Conservation (phyloP, 371 early-diverging fungal species). For the Mucor velutinosus region DNA sequence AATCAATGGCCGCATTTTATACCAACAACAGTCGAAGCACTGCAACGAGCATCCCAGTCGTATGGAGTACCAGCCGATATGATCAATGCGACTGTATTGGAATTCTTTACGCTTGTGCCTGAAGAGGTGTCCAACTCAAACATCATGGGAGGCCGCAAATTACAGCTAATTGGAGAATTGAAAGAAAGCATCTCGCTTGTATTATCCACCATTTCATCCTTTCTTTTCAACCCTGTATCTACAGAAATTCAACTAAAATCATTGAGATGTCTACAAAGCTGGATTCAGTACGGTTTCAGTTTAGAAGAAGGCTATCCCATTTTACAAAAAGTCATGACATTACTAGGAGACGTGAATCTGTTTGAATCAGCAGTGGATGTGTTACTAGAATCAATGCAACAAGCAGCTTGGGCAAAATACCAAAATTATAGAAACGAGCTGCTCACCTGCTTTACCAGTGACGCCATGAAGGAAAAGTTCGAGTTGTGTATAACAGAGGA, state of each 20-base stretch:
- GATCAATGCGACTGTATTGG: constrained; percentile 59
- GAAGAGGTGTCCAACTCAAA: constrained; percentile 73
- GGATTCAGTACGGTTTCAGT: constrained; percentile 66
- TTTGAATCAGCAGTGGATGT: constrained; percentile 59
- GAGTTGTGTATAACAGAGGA: constrained; percentile 50
- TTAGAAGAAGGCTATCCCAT: constrained; percentile 57
- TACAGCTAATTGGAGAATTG: constrained; percentile 51
- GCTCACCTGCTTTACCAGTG: constrained; percentile 57
- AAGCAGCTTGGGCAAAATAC: constrained; percentile 34
- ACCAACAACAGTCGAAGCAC: constrained; percentile 45
- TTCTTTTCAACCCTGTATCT: constrained; percentile 6
- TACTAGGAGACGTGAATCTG: constrained; percentile 43
- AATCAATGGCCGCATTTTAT: constrained; percentile 67
- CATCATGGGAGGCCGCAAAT: constrained; percentile 48
- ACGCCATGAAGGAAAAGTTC: constrained; percentile 51
- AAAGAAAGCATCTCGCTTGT: constrained; percentile 50
- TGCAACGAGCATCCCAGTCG: constrained; percentile 45
- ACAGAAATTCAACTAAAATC: constrained; percentile 47
- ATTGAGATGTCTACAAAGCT: constrained; percentile 58
- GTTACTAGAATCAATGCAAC: constrained; percentile 58
- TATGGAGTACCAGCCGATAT: constrained; percentile 29
- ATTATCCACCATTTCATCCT: constrained; percentile 40
- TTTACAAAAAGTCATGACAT: constrained; percentile 43
- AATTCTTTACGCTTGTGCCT: constrained; percentile 76
- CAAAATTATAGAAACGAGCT: constrained; percentile 54